Percentiles rank a stretch among this genome's conserved stretches.
Conservation (phyloP, 176 grass and related monocot genomes). For the Secale cereale region DNA sequence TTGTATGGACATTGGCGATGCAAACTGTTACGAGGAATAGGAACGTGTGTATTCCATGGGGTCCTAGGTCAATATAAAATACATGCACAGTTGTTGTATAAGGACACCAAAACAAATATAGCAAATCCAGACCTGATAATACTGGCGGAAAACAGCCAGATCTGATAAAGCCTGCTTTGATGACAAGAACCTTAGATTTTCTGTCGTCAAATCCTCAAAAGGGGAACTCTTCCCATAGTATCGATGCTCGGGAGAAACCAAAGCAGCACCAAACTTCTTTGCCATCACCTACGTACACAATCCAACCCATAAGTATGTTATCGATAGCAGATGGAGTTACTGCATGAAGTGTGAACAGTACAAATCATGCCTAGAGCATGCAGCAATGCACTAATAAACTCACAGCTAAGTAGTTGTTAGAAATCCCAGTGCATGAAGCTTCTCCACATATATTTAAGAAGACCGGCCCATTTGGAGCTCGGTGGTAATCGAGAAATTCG, state of each 20-base stretch:
- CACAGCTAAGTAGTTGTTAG: slow-evolving; percentile 82
- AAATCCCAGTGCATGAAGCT: slow-evolving; percentile 75
- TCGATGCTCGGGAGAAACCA: slow-evolving; percentile 94
- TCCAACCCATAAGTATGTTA: slow-evolving; percentile 13
- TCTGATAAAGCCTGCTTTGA: slow-evolving; percentile 98
- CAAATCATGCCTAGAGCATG: not conserved
- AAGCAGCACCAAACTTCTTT: slow-evolving; percentile 89
- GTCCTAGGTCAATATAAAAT: not conserved
- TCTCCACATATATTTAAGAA: slow-evolving; percentile 91
- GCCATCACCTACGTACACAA: slow-evolving; percentile 64
- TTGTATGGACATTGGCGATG: not conserved
- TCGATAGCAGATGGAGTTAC: not conserved
- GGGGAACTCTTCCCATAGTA: slow-evolving; percentile 98
- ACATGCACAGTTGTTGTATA: not conserved
- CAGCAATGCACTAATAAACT: slow-evolving; percentile 35
- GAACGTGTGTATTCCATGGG: not conserved
- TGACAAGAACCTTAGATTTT: slow-evolving; percentile 85
- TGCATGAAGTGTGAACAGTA: slow-evolving; percentile 3
- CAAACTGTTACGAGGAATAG: not conserved
- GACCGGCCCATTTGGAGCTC: slow-evolving; percentile 67
- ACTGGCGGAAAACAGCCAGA: slow-evolving; percentile 90
- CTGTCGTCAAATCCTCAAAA: slow-evolving; percentile 70
- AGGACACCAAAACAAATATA: not conserved
- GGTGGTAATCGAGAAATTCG: slow-evolving; percentile 80
- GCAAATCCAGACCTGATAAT: slow-evolving; percentile 67